phyloP scores from a whole-genome alignment of 1,139 yeast genomes.

The Yamadazyma pseudoaaseri region DNA sequence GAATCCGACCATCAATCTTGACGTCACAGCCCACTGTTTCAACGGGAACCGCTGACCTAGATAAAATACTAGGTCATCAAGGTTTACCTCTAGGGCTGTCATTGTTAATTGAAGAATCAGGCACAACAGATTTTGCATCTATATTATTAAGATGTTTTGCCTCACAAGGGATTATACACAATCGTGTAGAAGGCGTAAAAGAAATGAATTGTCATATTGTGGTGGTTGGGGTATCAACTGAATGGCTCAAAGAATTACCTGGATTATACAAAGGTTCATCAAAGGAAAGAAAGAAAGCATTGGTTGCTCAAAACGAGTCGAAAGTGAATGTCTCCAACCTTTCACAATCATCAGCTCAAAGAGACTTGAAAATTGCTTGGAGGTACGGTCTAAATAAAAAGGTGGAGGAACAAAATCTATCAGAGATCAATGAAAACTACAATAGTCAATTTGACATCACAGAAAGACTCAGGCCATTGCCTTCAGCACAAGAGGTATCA shows the following conservation, averaged over 20 bases:
- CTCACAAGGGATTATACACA: constrained; percentile 77
- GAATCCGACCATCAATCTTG: constrained; percentile 71
- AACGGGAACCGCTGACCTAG: constrained; percentile 75
- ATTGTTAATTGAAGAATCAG: constrained; percentile 74
- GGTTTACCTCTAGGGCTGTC: constrained; percentile 83
- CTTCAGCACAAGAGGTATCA: constrained; percentile 60
- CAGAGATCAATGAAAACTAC: constrained; percentile 47
- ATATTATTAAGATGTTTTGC: constrained; percentile 69
- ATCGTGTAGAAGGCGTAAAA: constrained; percentile 38
- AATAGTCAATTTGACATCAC: constrained; percentile 77
- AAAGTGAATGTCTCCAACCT: constrained; percentile 69
- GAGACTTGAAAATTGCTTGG: constrained; percentile 83
- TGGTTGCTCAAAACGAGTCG: constrained; percentile 56
- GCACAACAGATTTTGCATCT: constrained; percentile 88
- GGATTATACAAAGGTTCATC: constrained; percentile 74
- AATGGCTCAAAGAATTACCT: constrained; percentile 76
- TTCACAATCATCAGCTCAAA: constrained; percentile 25
- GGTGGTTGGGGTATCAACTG: constrained; percentile 59
- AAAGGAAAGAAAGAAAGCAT: constrained; percentile 62
- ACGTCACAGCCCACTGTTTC: constrained; percentile 77
- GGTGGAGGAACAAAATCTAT: constrained; percentile 16
- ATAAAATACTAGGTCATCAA: constrained; percentile 71
- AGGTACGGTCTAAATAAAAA: constrained; percentile 65
- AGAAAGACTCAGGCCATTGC: constrained; percentile 63
- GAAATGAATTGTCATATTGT: constrained; percentile 56